Base-by-base conservation (phyloP, 768 basidiomycete species). In the Calocybe indica region DNA sequence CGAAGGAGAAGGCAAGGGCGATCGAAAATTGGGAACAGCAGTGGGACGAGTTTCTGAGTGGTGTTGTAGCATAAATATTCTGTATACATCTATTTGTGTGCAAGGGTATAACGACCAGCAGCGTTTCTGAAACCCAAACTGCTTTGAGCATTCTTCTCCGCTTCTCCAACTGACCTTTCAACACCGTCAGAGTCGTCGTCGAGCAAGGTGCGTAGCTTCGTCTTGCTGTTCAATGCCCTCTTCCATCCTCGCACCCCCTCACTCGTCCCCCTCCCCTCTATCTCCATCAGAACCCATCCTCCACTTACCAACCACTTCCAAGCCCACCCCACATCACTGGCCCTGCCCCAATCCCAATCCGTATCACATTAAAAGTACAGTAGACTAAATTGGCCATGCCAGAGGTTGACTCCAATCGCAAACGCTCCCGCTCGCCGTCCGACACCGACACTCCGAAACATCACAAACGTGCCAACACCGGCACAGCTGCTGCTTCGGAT, bases 361-460 rank as follows among this genome's bases (percentile, higher is more conserved):
- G 58, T 52, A 54, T 62, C 49, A 57, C 55, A 47, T 60, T 58
- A 52, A 61, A 60, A 56, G 40, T 54, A 56, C 54, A 61, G 46
- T 69, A 65, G 67, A 70, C 74, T 82, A 62, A 78, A 76, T 77
- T 75, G 76, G 79, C 75, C 67, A 88, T 88, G 86, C 82, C 84
- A 88, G 87, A 88, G 76, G 78, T 80, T 74, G 87, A 89, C 73
- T 75, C 77, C 56, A 87, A 75, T 65, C 85, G 88, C 70, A 91
- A 91, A 70, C 79, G 88, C 61, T 91, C 88, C 57, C 88, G 88
- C 62, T 91, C 88, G 45, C 83, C 87, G 50, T 88, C 86, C 61
- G 85, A 88, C 71, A 78, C 73, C 64, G 88, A 89, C 60, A 75
- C 83, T 60, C 82, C 82, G 61, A 88, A 90, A 71, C 77, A 79